These are phyloP conservation scores for Umbelopsis ramanniana DNA, from an alignment of 192 early-diverging fungal genomes.

Conservation along the genomic window DNA sequence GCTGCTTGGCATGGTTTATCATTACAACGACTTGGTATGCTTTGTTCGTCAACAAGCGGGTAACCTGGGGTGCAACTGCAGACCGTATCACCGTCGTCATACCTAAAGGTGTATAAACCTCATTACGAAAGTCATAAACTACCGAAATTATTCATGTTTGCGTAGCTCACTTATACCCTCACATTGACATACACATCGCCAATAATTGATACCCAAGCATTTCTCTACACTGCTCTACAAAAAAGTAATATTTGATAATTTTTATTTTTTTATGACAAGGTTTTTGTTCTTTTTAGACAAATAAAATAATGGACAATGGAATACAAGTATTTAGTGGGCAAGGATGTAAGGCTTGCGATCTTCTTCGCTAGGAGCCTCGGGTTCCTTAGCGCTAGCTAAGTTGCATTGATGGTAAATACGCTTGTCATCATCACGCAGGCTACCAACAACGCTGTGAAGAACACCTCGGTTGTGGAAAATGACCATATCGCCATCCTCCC, in stretches of 20 bases:
- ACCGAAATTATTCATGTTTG: not conserved
- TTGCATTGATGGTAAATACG: constrained; percentile 43
- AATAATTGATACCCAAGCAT: no score
- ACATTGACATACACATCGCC: no score
- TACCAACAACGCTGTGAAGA: constrained; percentile 39
- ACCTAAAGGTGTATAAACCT: constrained; percentile 49
- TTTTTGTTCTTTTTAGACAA: not conserved
- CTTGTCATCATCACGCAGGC: constrained; percentile 29
- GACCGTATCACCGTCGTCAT: constrained; percentile 58
- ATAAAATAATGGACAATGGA: not conserved
- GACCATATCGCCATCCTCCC: constrained; percentile 41
- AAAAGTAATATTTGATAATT: not conserved
- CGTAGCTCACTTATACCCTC: no score
- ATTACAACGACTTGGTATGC: constrained; percentile 60
- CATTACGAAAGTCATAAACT: not conserved
- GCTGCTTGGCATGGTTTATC: constrained; percentile 53
- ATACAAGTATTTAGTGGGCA: not conserved
- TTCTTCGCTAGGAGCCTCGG: constrained; percentile 35
- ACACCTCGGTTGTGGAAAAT: constrained; percentile 44
- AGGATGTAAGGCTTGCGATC: constrained; percentile 36
- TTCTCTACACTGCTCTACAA: no score
- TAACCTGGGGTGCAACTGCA: constrained; percentile 60
- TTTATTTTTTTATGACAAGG: not conserved
- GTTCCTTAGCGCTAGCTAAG: constrained; percentile 32
- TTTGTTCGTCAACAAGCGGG: constrained; percentile 62